A percentile compares a stretch with the other conserved stretches of the same genome.
Evolutionary conservation across 257 asterid species (phyloP).

Genomic region (Henckelia pumila): DNA sequence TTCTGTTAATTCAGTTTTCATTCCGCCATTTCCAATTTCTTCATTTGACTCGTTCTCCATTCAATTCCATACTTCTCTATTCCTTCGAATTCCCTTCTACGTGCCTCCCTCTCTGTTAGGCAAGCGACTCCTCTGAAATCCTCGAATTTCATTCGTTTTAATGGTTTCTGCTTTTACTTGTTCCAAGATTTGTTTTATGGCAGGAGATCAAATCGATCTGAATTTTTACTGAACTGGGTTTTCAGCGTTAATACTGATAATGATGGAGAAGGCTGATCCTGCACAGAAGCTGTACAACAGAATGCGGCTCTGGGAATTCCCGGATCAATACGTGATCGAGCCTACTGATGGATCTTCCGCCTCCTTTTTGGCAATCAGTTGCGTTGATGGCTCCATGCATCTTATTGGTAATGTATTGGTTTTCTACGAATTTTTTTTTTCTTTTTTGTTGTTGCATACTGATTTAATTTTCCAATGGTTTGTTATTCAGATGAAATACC

Average conservation of each 20-base stretch:
- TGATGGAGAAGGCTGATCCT: constrained; percentile 78
- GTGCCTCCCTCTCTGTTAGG: neutral
- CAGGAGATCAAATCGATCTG: constrained; percentile 23
- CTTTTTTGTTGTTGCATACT: neutral
- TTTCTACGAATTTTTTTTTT: neutral
- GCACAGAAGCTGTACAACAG: constrained; percentile 63
- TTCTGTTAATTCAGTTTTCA: neutral
- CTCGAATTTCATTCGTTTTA: neutral
- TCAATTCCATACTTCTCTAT: neutral
- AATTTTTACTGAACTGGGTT: constrained; percentile 6
- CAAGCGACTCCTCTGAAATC: neutral
- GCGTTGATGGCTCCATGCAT: constrained; percentile 75
- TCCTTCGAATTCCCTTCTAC: neutral
- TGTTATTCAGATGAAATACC: constrained; percentile 58
- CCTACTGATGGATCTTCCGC: constrained; percentile 84
- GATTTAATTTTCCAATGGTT: neutral
- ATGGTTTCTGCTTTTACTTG: constrained; percentile 1
- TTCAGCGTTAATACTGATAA: constrained; percentile 30
- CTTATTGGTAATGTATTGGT: constrained; percentile 43
- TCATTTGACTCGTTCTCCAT: neutral
- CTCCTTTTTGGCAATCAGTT: constrained; percentile 60
- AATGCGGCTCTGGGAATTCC: constrained; percentile 95
- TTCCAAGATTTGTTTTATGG: constrained; percentile 7
- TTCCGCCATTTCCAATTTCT: neutral
- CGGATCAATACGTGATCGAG: constrained; percentile 84